Percentiles rank a stretch among this genome's conserved stretches.
Conservation (phyloP, 2,329 filamentous ascomycete genomes). For the Plenodomus tracheiphilus region DNA sequence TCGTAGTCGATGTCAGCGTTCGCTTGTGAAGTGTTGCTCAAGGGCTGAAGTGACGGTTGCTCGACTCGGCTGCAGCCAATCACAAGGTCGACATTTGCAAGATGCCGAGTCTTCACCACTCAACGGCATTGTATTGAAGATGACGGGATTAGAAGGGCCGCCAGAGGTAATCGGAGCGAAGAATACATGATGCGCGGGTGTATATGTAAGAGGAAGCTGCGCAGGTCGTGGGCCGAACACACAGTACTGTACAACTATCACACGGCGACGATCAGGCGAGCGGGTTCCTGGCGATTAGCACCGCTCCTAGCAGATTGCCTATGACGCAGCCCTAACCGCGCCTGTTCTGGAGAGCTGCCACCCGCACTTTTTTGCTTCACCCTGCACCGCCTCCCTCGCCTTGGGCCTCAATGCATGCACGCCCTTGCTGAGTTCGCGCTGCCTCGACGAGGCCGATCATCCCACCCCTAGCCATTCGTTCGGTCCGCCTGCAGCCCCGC, state of each 20-base stretch:
- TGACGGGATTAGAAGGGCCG: not conserved
- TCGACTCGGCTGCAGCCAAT: not conserved
- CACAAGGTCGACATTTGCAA: not conserved
- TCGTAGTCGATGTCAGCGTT: too few relatives aligned
- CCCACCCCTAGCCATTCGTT: slow-evolving; percentile 3
- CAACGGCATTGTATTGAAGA: slow-evolving; percentile 1
- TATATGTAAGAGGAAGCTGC: too few relatives aligned
- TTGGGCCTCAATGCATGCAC: slow-evolving; percentile 16
- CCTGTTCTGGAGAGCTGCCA: slow-evolving; percentile 2
- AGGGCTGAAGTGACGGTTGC: too few relatives aligned
- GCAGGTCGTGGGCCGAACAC: too few relatives aligned
- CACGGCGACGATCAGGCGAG: too few relatives aligned
- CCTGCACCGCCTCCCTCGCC: not conserved
- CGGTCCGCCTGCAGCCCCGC: slow-evolving; percentile 13
- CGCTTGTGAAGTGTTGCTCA: too few relatives aligned
- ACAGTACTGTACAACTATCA: too few relatives aligned
- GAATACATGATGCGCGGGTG: not conserved
- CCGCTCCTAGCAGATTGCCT: not conserved
- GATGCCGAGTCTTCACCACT: not conserved
- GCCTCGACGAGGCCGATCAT: slow-evolving; percentile 28
- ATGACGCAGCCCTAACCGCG: slow-evolving; percentile 4
- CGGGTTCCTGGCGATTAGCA: too few relatives aligned
- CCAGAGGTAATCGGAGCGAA: not conserved
- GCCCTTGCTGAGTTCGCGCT: slow-evolving; percentile 3
- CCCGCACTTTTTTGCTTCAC: not conserved